Evolutionary conservation across 306 rosid genomes (phyloP).

Genomic region (Castanea sativa): DNA sequence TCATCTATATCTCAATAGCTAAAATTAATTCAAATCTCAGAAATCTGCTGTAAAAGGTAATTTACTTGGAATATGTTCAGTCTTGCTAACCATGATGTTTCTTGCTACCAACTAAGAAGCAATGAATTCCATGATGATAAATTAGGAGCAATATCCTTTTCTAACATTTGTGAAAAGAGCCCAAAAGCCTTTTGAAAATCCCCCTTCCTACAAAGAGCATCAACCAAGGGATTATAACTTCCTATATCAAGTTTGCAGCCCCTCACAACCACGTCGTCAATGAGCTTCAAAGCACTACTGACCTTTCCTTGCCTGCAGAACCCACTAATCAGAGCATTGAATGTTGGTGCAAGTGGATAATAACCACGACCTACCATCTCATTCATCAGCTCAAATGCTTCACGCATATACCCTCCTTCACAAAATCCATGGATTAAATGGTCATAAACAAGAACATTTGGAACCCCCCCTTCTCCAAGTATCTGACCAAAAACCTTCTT

Average conservation of each 20-base stretch:
- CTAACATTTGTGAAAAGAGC: slow-evolving; percentile 48
- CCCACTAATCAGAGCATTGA: slow-evolving; percentile 48
- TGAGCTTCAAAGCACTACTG: slow-evolving; percentile 49
- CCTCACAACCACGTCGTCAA: slow-evolving; percentile 57
- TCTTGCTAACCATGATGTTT: slow-evolving; percentile 23
- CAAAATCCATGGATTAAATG: slow-evolving; percentile 49
- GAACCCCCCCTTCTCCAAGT: slow-evolving; percentile 51
- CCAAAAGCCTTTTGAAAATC: slow-evolving; percentile 50
- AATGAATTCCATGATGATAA: slow-evolving; percentile 49
- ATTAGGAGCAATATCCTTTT: slow-evolving; percentile 51
- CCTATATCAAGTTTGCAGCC: slow-evolving; percentile 45
- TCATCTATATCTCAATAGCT: too few species aligned
- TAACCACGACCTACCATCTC: slow-evolving; percentile 56
- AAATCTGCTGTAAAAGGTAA: slow-evolving; percentile 18
- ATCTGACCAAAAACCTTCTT: slow-evolving; percentile 52
- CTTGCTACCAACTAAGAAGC: slow-evolving; percentile 37
- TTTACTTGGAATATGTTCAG: slow-evolving; percentile 23
- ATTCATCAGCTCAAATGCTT: slow-evolving; percentile 62
- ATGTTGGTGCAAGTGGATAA: slow-evolving; percentile 53
- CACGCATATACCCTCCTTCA: slow-evolving; percentile 38
- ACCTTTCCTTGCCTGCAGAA: slow-evolving; percentile 56
- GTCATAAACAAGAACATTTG: slow-evolving; percentile 59
- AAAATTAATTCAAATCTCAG: slow-evolving; percentile 10
- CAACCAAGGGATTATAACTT: slow-evolving; percentile 49
- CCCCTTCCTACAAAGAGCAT: slow-evolving; percentile 44